These are phyloP conservation scores for Nemania abortiva DNA, from an alignment of 2,329 filamentous ascomycete genomes.

Conservation along the genomic window DNA sequence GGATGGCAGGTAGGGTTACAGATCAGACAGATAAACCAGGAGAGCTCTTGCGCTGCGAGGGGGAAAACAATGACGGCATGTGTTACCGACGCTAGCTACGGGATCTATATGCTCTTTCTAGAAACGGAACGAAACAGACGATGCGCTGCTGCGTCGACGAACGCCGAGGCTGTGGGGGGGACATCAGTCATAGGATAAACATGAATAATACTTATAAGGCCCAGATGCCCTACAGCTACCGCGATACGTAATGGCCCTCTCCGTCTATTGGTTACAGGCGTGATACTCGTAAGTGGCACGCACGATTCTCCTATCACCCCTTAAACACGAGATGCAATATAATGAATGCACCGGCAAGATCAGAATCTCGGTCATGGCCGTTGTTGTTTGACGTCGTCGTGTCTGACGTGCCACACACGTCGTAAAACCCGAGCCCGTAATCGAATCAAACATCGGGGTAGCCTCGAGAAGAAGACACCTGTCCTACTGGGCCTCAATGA, in stretches of 20 bases:
- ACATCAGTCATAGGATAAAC: slow-evolving; percentile 3
- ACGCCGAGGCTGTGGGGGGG: slow-evolving; percentile 10
- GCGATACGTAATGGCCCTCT: neutral
- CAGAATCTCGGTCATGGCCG: slow-evolving; percentile 11
- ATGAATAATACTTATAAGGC: slow-evolving; percentile 1
- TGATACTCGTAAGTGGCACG: slow-evolving; percentile 18
- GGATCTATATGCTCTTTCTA: slow-evolving; percentile 1
- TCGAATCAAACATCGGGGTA: slow-evolving; percentile 2
- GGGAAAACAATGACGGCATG: slow-evolving; percentile 33
- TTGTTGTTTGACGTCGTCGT: slow-evolving; percentile 13
- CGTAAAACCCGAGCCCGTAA: neutral
- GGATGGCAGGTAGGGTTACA: slow-evolving; percentile 36
- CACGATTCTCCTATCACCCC: neutral
- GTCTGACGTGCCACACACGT: neutral
- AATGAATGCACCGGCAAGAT: neutral
- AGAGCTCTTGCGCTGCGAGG: slow-evolving; percentile 17
- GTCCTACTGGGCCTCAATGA: slow-evolving; percentile 13
- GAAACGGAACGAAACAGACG: slow-evolving; percentile 24
- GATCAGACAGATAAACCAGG: slow-evolving; percentile 15
- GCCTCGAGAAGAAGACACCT: slow-evolving; percentile 27
- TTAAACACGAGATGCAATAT: neutral
- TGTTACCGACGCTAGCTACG: slow-evolving; percentile 25
- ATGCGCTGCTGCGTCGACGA: neutral
- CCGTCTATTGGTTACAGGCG: neutral
- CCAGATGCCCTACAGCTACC: neutral